phyloP scores from a whole-genome alignment of 257 asterid genomes.

The Solanum sejunctum region DNA sequence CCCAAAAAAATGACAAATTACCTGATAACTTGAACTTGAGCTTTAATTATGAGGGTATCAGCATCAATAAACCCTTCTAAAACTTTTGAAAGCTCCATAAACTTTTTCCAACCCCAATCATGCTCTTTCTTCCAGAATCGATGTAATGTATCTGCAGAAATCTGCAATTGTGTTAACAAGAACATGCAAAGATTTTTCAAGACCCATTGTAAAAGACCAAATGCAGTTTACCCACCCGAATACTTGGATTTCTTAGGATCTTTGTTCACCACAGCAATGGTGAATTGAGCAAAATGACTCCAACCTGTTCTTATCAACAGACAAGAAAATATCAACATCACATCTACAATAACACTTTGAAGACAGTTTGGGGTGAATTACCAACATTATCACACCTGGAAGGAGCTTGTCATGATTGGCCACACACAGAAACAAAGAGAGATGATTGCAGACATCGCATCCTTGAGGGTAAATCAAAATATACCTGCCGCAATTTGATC shows the following conservation, averaged over 20 bases:
- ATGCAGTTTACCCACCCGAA: conserved; percentile 41
- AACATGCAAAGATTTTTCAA: background rate
- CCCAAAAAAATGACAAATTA: conserved; percentile 3
- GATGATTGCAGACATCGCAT: conserved; percentile 91
- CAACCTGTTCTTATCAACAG: conserved; percentile 46
- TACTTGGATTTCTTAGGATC: conserved; percentile 89
- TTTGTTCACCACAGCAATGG: conserved; percentile 88
- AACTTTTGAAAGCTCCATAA: conserved; percentile 92
- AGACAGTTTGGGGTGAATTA: background rate
- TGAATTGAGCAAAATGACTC: conserved; percentile 96
- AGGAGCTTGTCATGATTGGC: conserved; percentile 97
- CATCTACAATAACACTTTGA: background rate
- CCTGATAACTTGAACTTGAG: conserved; percentile 97
- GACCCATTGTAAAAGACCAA: background rate
- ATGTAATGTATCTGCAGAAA: conserved; percentile 67
- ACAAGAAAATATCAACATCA: background rate
- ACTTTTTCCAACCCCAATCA: conserved; percentile 99
- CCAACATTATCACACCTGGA: conserved; percentile 44
- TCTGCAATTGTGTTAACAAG: conserved; percentile 1
- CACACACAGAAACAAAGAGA: conserved; percentile 89
- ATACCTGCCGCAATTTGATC: conserved; percentile 53
- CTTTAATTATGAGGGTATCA: conserved; percentile 77
- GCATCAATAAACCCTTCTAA: conserved; percentile 78
- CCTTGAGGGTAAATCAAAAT: conserved; percentile 93
- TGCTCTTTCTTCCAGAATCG: conserved; percentile 96